These are phyloP conservation scores for Scedosporium aurantiacum DNA, from an alignment of 2,329 filamentous ascomycete genomes.

Conservation along the genomic window DNA sequence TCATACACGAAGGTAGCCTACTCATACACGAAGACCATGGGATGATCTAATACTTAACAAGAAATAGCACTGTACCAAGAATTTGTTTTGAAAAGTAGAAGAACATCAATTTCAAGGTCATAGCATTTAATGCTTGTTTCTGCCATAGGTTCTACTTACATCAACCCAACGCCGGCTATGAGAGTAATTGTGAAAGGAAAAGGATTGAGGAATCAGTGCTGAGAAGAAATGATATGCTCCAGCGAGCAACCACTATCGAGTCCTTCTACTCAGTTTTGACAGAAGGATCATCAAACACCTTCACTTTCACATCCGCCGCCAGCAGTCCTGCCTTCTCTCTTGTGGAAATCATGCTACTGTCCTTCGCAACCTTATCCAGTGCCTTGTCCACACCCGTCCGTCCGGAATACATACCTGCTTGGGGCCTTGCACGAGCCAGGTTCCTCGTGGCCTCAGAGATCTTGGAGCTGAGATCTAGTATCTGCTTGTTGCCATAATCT, in stretches of 20 bases:
- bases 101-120: background rate
- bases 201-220: background rate
- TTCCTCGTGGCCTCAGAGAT: constrained; percentile 50
- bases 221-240: background rate
- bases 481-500: constrained; percentile 87
- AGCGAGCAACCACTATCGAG: background rate
- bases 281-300: constrained; percentile 34
- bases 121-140: background rate
- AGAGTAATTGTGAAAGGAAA: background rate
- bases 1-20: too few species aligned
- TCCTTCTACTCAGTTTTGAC: background rate
- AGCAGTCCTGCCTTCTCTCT: constrained; percentile 54
- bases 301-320: constrained; percentile 51
- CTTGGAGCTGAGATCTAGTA: constrained; percentile 77
- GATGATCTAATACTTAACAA: too few species aligned
- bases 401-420: background rate
- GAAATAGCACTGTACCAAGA: too few species aligned
- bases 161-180: background rate
- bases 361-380: constrained; percentile 48
- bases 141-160: background rate
- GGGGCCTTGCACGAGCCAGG: constrained; percentile 4
- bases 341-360: constrained; percentile 48
- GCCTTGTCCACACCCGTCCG: constrained; percentile 27
- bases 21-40: too few species aligned
- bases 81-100: too few species aligned